These are phyloP conservation scores for Gleditsia sinensis DNA, from an alignment of 306 rosid genomes.

Conservation along the genomic window DNA sequence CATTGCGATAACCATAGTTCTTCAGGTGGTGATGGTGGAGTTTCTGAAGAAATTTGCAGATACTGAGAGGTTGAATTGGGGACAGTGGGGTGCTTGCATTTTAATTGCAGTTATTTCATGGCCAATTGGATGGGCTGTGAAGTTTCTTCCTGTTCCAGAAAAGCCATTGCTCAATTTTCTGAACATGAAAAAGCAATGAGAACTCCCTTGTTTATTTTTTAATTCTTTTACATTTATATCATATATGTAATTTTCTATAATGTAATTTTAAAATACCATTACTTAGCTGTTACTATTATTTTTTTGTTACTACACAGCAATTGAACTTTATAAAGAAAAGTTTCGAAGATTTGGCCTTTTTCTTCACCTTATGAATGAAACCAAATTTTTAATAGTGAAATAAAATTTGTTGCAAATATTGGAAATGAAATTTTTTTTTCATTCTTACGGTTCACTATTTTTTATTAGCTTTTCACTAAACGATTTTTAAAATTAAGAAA, in stretches of 20 bases:
- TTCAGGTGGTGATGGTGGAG: slow-evolving; percentile 34
- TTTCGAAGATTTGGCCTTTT: too few species aligned
- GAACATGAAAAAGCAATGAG: neutral
- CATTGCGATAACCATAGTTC: slow-evolving; percentile 18
- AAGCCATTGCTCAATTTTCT: slow-evolving; percentile 10
- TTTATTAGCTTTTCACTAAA: too few species aligned
- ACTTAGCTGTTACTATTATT: too few species aligned
- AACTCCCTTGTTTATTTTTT: neutral
- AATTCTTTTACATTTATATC: neutral
- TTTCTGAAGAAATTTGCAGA: slow-evolving; percentile 32
- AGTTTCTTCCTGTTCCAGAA: slow-evolving; percentile 23
- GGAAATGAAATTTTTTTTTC: too few species aligned
- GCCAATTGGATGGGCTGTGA: slow-evolving; percentile 31
- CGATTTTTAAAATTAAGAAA: too few species aligned
- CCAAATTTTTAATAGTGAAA: too few species aligned
- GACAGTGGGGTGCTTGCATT: slow-evolving; percentile 28
- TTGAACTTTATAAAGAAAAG: too few species aligned
- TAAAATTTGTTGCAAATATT: too few species aligned
- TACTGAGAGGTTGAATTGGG: slow-evolving; percentile 37
- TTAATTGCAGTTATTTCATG: slow-evolving; percentile 19
- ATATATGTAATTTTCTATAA: neutral
- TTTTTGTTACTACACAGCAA: too few species aligned
- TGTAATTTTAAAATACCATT: neutral
- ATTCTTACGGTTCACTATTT: too few species aligned
- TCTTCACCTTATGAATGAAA: too few species aligned